These are phyloP conservation scores for Extremus antarcticus DNA, from an alignment of 495 filamentous ascomycete species.

Conservation along the genomic window DNA sequence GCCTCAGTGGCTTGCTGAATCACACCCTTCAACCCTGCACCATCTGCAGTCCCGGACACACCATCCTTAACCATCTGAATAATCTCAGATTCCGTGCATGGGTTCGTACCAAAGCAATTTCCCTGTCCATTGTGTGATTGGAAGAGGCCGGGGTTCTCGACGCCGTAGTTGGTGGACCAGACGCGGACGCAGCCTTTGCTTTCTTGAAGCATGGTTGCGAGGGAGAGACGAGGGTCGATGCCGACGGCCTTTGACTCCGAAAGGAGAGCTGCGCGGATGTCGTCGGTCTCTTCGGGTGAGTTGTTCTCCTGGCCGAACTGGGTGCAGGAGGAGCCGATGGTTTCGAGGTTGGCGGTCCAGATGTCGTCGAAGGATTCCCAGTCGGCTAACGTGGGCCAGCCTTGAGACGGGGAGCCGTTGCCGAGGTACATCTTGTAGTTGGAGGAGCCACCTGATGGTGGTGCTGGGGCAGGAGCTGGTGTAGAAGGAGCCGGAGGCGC, in stretches of 20 bases:
- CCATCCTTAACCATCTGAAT: conserved; percentile 21
- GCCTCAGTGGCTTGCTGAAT: not conserved
- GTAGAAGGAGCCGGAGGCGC: not conserved
- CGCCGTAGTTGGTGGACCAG: conserved; percentile 35
- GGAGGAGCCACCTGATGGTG: not conserved
- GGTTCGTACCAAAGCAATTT: conserved; percentile 24
- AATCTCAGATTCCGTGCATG: conserved; percentile 33
- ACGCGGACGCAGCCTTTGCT: conserved; percentile 28
- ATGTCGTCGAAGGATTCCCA: conserved; percentile 15
- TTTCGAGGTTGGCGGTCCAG: conserved; percentile 31
- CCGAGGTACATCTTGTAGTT: conserved; percentile 15
- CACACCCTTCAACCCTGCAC: conserved; percentile 16
- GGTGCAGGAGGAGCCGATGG: conserved; percentile 35
- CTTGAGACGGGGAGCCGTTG: conserved; percentile 8
- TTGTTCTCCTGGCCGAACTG: conserved; percentile 33
- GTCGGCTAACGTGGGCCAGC: conserved; percentile 11
- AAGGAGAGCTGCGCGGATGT: conserved; percentile 14
- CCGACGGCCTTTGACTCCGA: conserved; percentile 1
- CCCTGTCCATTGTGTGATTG: conserved; percentile 26
- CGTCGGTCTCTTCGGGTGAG: conserved; percentile 70
- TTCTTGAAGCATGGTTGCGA: conserved; percentile 21
- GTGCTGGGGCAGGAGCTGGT: not conserved
- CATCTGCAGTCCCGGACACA: conserved; percentile 11
- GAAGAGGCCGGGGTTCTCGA: conserved; percentile 46
- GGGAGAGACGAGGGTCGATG: conserved; percentile 19